Conservation (phyloP, 1,284 basidiomycete species). For the Waitea zeae region DNA sequence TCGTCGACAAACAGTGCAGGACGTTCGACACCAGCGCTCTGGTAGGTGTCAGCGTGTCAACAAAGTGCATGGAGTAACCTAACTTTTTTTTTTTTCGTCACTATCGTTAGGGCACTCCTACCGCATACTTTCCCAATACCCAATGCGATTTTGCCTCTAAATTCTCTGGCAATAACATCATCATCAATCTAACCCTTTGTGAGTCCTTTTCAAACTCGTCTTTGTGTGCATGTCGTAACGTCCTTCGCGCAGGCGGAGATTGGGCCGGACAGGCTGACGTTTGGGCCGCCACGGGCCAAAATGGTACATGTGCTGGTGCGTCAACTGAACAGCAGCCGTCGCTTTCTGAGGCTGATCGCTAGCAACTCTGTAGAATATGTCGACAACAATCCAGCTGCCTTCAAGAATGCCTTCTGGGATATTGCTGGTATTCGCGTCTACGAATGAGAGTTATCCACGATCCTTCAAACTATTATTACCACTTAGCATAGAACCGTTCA, state of each 20-base stretch:
- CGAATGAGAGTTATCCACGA: constrained; percentile 5
- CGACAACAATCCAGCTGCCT: constrained; percentile 24
- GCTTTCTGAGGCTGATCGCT: no score
- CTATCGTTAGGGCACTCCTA: background rate
- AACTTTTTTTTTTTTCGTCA: background rate
- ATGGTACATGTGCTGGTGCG: background rate
- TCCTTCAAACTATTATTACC: no score
- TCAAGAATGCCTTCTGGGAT: constrained; percentile 30
- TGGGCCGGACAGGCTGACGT: constrained; percentile 2
- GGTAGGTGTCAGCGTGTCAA: constrained; percentile 17
- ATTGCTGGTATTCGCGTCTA: constrained; percentile 16
- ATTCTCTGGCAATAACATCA: constrained; percentile 26
- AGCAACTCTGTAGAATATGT: no score
- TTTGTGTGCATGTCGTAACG: constrained; percentile 8
- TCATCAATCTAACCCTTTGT: constrained; percentile 20
- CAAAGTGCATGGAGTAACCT: no score
- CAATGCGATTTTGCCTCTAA: constrained; percentile 20
- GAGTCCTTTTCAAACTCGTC: background rate
- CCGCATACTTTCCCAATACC: constrained; percentile 7
- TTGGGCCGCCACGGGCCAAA: no score
- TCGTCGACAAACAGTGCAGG: constrained; percentile 20
- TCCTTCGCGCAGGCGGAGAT: constrained; percentile 4
- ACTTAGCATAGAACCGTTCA: no score
- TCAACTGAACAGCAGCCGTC: background rate
- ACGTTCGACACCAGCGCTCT: constrained; percentile 23